phyloP scores from a whole-genome alignment of 108 stramenopile species.

The Nannochloropsis salina region DNA sequence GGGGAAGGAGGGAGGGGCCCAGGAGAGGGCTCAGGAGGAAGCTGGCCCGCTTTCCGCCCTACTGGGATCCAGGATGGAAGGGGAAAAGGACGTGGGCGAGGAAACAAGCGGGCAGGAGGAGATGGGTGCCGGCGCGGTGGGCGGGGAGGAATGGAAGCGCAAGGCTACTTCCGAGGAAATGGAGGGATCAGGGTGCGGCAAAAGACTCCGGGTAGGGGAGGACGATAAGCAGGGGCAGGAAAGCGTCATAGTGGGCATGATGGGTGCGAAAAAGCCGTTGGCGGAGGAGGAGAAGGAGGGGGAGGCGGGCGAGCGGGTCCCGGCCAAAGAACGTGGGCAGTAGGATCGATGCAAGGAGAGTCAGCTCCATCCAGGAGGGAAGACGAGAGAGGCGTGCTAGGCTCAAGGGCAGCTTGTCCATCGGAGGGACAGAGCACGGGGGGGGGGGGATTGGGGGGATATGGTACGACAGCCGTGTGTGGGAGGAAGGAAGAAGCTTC shows the following conservation, averaged over 20 bases:
- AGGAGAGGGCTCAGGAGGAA: not conserved
- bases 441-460: not conserved
- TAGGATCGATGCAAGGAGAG: no score
- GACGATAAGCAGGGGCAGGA: no score
- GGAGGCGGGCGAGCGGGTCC: not conserved
- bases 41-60: not conserved
- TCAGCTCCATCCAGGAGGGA: no score
- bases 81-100: not conserved
- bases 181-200: no score
- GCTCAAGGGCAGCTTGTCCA: no score
- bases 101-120: not conserved
- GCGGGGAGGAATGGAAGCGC: not conserved
- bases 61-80: not conserved
- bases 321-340: no score
- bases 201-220: no score
- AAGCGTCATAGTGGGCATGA: not conserved
- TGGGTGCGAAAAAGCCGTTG: not conserved
- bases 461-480: not conserved
- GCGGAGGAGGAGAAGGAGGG: slow-evolving; percentile 9
- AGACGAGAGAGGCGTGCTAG: no score
- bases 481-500: not conserved
- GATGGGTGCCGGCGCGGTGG: not conserved
- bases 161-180: not conserved
- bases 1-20: not conserved
- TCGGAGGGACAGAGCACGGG: not conserved